Base-by-base conservation (phyloP, 371 early-diverging fungal species). In the Vairimorpha necatrix region DNA sequence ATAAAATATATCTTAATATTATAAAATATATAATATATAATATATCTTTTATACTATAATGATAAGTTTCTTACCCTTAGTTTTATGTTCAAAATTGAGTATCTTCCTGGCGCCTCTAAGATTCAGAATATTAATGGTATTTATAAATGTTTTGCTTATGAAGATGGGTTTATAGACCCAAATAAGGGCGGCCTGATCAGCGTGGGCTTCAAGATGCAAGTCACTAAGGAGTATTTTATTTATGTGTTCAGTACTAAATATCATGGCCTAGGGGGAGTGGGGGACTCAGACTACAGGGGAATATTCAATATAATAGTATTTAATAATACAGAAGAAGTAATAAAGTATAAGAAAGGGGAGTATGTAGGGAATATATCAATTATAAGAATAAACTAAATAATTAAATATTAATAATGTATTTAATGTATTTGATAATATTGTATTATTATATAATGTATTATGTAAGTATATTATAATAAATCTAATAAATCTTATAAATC, bases 261-360 rank as follows among this genome's bases (percentile, higher is more conserved):
- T 42, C 69, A 72, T 34, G 63, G 75, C 13, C 46, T 84, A 20
- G 84, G 78, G 20, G 84, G 84, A 0, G 75, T 84, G 28, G 75
- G 84, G 18, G 84, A 84, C 62, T 42, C 69, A 36, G 84, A 84
- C 62, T 84, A 83, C 63, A 71, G 84, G 61, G 84, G 84, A 28
- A 79, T 82, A 63, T 30, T 81, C 13, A 54, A 48, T 53, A 77
- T 81, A 30, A 46, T 84, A n/a, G 69, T 79, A 26, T 77, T 32
- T 22, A 80, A 76, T 61, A 61, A 71, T 18, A 47, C 67, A 0
- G 47, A 73, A 3, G 22, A 0, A 16, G 47, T 56, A 0, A 72
- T 83, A 68, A 48, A 14, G 20, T 74, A 73, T 72, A 38, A 62
- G 61, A 67, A 67, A 50, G 78, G 77, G 24, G 84, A 84, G 24